Evolutionary conservation across 2,329 filamentous ascomycete species (phyloP).

Genomic region (Gyromitra esculenta): DNA sequence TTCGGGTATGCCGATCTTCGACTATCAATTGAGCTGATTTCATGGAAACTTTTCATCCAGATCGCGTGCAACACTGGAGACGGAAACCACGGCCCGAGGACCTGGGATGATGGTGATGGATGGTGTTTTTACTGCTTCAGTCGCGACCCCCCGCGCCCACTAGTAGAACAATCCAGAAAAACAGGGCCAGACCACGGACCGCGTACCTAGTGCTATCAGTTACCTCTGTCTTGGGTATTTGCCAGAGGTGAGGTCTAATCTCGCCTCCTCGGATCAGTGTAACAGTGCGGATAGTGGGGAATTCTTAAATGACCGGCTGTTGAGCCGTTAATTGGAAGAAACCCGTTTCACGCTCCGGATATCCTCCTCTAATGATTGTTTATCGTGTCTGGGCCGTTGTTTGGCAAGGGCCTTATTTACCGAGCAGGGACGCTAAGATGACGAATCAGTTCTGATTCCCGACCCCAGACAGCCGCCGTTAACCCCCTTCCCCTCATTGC

Average conservation of each 20-base stretch:
- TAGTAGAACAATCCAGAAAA: constrained; percentile 23
- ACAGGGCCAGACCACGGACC: constrained; percentile 11
- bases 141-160: neutral
- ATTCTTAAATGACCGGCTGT: constrained; percentile 41
- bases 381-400: constrained; percentile 14
- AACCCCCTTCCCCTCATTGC: neutral
- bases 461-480: constrained; percentile 25
- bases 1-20: constrained; percentile 24
- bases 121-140: neutral
- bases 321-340: constrained; percentile 42
- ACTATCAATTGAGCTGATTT: constrained; percentile 28
- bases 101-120: constrained; percentile 21
- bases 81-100: constrained; percentile 32
- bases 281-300: constrained; percentile 37
- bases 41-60: constrained; percentile 15
- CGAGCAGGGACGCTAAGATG: constrained; percentile 26
- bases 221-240: constrained; percentile 23
- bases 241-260: constrained; percentile 14
- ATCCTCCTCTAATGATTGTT: constrained; percentile 33
- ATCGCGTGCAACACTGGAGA: constrained; percentile 31
- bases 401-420: constrained; percentile 32
- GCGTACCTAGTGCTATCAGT: constrained; percentile 10
- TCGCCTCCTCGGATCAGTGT: constrained; percentile 37
- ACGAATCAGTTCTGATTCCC: constrained; percentile 13
- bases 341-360: constrained; percentile 41